Conservation (phyloP, 345 rosid species). For the Eucalyptus sp. region DNA sequence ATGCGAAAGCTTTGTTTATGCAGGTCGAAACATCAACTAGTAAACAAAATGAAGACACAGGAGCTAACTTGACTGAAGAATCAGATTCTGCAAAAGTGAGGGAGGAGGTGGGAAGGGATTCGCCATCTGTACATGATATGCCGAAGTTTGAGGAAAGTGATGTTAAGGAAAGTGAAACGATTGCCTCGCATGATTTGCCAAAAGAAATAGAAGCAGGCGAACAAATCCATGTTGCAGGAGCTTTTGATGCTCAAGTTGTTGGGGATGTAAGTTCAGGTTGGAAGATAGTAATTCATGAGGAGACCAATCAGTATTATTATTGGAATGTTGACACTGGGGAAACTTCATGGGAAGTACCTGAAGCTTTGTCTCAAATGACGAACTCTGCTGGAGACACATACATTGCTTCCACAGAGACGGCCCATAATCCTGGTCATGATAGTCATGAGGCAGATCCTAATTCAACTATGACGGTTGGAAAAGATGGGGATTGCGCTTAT, state of each 20-base stretch:
- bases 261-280: slow-evolving; percentile 49
- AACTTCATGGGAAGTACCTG: slow-evolving; percentile 95
- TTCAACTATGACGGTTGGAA: slow-evolving; percentile 6
- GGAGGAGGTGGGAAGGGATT: slow-evolving; percentile 15
- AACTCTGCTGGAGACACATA: slow-evolving; percentile 7
- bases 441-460: slow-evolving; percentile 1
- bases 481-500: neutral
- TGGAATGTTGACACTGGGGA: slow-evolving; percentile 95
- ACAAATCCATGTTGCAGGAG: slow-evolving; percentile 21
- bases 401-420: slow-evolving; percentile 10
- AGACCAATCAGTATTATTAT: slow-evolving; percentile 78
- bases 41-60: slow-evolving; percentile 18
- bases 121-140: slow-evolving; percentile 6
- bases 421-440: slow-evolving; percentile 12
- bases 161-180: slow-evolving; percentile 10
- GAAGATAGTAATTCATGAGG: slow-evolving; percentile 90
- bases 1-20: neutral
- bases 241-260: slow-evolving; percentile 25
- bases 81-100: slow-evolving; percentile 6
- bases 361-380: slow-evolving; percentile 27
- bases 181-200: slow-evolving; percentile 7
- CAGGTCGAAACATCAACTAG: slow-evolving; percentile 27
- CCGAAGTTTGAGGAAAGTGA: slow-evolving; percentile 12
- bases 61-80: slow-evolving; percentile 14
- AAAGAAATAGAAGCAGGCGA: slow-evolving; percentile 21